A percentile compares a stretch with the other conserved stretches of the same genome.
phyloP scores from a whole-genome alignment of 345 rosid genomes.

The Pistacia vera region DNA sequence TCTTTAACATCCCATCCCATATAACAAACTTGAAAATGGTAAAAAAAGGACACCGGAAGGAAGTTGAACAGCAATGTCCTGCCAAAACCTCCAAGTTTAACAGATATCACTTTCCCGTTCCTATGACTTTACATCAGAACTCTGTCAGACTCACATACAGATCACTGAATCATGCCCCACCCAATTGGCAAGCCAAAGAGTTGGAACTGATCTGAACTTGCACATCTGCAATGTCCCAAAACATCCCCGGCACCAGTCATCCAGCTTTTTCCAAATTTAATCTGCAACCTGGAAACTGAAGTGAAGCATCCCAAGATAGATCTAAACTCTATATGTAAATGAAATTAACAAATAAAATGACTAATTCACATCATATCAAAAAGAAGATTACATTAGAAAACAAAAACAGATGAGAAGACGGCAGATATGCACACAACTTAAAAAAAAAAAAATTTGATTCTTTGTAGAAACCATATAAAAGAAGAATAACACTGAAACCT shows the following conservation, averaged over 20 bases:
- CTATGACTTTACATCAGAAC: conserved; percentile 3
- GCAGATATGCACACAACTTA: not conserved
- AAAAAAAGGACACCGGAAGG: not conserved
- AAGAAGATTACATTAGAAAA: not conserved
- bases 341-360: conserved; percentile 5
- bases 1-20: conserved; percentile 6
- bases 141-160: conserved; percentile 18
- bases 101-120: conserved; percentile 19
- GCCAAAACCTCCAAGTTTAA: conserved; percentile 10
- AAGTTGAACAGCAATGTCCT: conserved; percentile 13
- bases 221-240: conserved; percentile 34
- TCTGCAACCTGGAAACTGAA: conserved; percentile 44
- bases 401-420: not conserved
- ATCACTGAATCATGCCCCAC: conserved; percentile 13
- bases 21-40: conserved; percentile 13
- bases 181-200: conserved; percentile 17
- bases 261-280: conserved; percentile 34
- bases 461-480: not conserved
- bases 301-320: conserved; percentile 45
- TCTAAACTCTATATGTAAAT: conserved; percentile 25
- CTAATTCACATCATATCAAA: conserved; percentile 5
- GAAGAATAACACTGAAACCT: not conserved
- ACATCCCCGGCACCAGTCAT: conserved; percentile 34
- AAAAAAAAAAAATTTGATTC: too few species aligned
- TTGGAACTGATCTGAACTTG: conserved; percentile 26